Percentiles rank a stretch among this genome's conserved stretches.
Evolutionary conservation across 176 grass and related monocot genomes (phyloP).

Genomic region (Zea mays): Zm-B73-REFERENCE-NAM-5.0 NC_050100.1:220288001-220288500

Average conservation of each 20-base stretch:
- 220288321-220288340: background rate
- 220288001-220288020: slow-evolving; percentile 14
- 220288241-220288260: background rate
- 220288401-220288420: slow-evolving; percentile 5
- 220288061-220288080: slow-evolving; percentile 97
- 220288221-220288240: slow-evolving; percentile 15
- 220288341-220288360: background rate
- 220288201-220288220: slow-evolving; percentile 4
- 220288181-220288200: slow-evolving; percentile 39
- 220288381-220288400: background rate
- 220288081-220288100: slow-evolving; percentile 88
- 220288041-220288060: slow-evolving; percentile 73
- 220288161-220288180: slow-evolving; percentile 99
- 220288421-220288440: background rate
- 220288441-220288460: background rate
- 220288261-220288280: background rate
- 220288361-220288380: background rate
- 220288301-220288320: background rate
- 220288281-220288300: background rate
- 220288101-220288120: slow-evolving; percentile 87
- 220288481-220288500: too few species aligned
- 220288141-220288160: slow-evolving; percentile 99
- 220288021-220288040: slow-evolving; percentile 28
- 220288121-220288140: slow-evolving; percentile 71
- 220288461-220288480: slow-evolving; percentile 11